Evolutionary conservation across 495 filamentous ascomycete species (phyloP), one percentile per base, ranked within the genome.

Genomic region (Hypoxylon fuscum): DNA sequence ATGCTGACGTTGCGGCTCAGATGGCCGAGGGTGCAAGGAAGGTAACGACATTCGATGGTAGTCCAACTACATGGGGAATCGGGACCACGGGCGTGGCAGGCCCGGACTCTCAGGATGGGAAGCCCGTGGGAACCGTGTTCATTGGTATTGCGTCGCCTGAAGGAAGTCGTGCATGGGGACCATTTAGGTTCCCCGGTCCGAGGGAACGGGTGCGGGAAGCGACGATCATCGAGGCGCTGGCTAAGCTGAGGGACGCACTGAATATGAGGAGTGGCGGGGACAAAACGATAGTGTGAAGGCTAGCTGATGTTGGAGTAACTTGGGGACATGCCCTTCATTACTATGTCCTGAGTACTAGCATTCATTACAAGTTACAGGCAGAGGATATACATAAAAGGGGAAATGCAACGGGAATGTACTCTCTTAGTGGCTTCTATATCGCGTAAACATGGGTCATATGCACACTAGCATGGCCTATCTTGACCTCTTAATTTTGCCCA

Each of bases 31-130:
- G 72, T 2, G 72, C 57, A 23, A 46, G 64, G n/a, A 44, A 20
- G 31, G 37, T 34, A 7, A 68, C 69, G 0, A 48, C 47, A 1
- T 62, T 55, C 18, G 61, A 66, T n/a, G 52, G 55, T 20, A 34
- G n/a, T 9, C 45, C 43, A 21, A 69, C 69, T 9, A 66, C 59
- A 14, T 74, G 72, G 72, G 72, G 72, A 0, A 50, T 74, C 32
- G 69, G 64, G 2, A 74, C 71, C 0, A 74, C 71, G 10, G 72
- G 72, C 6, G 72, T 74, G 3, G 69, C 72, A 2, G 69, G 69
- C 12, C 69, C 69, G 6, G 62, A 51, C 8, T 10, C 11, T 38
- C 69, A 72, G 57, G 69, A 72, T 25, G 69, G 69, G 12, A 69
- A 72, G 63, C 46, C 59, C 1, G 60, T 49, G 0, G 69, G 66